Conservation (phyloP, 495 filamentous ascomycete genomes). For the Durotheca rogersii region DNA sequence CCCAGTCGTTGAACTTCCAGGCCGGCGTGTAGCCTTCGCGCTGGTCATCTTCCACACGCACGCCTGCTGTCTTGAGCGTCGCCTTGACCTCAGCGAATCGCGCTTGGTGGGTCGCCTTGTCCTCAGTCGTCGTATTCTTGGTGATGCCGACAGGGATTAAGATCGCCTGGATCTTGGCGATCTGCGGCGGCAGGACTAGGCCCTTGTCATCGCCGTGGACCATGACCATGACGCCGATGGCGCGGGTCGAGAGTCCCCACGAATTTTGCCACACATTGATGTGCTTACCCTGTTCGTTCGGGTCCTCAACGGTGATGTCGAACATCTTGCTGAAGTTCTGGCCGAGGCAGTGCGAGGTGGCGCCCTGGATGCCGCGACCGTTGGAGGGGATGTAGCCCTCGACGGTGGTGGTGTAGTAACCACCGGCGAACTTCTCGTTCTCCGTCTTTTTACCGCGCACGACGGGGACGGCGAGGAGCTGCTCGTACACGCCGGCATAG, state of each 20-base stretch:
- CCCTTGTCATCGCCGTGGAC: constrained; percentile 94
- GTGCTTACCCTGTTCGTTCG: constrained; percentile 74
- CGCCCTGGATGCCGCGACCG: constrained; percentile 94
- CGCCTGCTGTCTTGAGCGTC: constrained; percentile 62
- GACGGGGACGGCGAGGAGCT: constrained; percentile 91
- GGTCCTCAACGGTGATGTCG: constrained; percentile 93
- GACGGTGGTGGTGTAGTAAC: constrained; percentile 90
- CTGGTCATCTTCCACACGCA: constrained; percentile 72
- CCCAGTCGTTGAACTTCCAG: constrained; percentile 98
- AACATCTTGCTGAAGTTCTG: constrained; percentile 99
- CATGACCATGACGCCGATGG: constrained; percentile 98
- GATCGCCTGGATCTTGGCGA: constrained; percentile 82
- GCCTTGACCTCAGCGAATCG: constrained; percentile 67
- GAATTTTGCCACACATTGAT: constrained; percentile 96
- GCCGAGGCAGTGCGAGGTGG: constrained; percentile 88
- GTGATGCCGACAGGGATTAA: constrained; percentile 94
- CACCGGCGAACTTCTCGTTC: constrained; percentile 96
- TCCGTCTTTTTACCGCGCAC: constrained; percentile 87
- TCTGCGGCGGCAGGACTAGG: constrained; percentile 83
- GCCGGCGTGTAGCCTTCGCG: constrained; percentile 80
- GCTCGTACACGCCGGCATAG: constrained; percentile 85
- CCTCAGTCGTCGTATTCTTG: constrained; percentile 76
- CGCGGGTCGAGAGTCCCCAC: constrained; percentile 94
- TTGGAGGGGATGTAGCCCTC: constrained; percentile 95
- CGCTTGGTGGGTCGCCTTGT: constrained; percentile 67